A percentile compares a stretch with the other conserved stretches of the same genome.
These are phyloP conservation scores for Penicillium tannophilum DNA, from an alignment of 495 filamentous ascomycete species.

Conservation along the genomic window DNA sequence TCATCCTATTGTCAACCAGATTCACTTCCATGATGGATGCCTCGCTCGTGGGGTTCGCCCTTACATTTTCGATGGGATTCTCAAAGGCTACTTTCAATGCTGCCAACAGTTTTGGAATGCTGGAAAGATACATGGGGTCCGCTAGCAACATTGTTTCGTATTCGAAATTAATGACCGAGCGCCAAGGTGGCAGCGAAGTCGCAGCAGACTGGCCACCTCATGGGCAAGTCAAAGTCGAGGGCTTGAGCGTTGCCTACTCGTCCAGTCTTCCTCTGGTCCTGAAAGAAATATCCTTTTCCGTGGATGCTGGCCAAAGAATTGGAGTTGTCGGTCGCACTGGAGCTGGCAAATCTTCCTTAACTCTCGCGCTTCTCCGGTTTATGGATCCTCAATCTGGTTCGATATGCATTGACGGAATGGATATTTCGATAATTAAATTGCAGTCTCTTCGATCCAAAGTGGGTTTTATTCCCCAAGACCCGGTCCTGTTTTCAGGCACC, in stretches of 20 bases:
- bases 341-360: not conserved
- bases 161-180: not conserved
- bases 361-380: not conserved
- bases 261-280: not conserved
- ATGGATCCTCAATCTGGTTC: not conserved
- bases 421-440: not conserved
- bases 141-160: not conserved
- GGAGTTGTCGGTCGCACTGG: conserved; percentile 4
- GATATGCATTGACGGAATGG: not conserved
- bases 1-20: not conserved
- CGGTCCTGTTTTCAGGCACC: not conserved
- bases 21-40: not conserved
- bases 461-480: not conserved
- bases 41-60: not conserved
- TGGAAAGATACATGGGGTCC: not conserved
- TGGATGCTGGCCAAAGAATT: not conserved
- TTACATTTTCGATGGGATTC: conserved; percentile 3
- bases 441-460: not conserved
- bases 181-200: not conserved
- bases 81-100: not conserved
- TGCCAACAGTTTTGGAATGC: not conserved
- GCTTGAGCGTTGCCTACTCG: not conserved
- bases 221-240: not conserved
- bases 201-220: not conserved
- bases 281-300: not conserved